Conservation (phyloP, 768 basidiomycete genomes). For the Mycena olivaceomarginata region DNA sequence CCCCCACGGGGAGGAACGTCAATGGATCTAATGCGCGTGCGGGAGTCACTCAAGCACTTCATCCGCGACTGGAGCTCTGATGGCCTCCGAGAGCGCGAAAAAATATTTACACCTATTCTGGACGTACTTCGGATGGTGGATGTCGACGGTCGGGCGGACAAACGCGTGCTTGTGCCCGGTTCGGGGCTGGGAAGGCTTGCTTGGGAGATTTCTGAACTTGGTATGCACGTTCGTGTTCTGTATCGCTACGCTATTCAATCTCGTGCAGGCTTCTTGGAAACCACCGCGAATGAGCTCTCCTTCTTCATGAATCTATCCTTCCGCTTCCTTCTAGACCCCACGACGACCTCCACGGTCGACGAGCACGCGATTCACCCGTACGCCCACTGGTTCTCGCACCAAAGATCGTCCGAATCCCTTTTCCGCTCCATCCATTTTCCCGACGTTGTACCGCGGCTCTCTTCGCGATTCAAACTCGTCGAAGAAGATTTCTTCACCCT, state of each 20-base stretch:
- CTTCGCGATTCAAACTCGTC: conserved; percentile 63
- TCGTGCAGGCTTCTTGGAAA: conserved; percentile 66
- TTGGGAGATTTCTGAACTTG: conserved; percentile 80
- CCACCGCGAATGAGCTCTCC: conserved; percentile 79
- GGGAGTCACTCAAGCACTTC: conserved; percentile 81
- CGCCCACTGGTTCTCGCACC: conserved; percentile 84
- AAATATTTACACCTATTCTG: conserved; percentile 75
- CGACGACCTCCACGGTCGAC: conserved; percentile 60
- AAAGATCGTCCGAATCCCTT: conserved; percentile 66
- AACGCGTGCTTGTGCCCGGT: conserved; percentile 77
- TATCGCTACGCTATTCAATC: neutral
- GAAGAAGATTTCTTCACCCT: conserved; percentile 77
- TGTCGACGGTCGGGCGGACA: conserved; percentile 50
- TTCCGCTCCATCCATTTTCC: conserved; percentile 77
- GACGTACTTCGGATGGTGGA: conserved; percentile 61
- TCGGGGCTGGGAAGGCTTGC: conserved; percentile 79
- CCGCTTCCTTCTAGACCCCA: conserved; percentile 73
- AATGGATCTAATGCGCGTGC: conserved; percentile 67
- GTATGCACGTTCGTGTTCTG: conserved; percentile 53
- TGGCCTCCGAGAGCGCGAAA: conserved; percentile 71
- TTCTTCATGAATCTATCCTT: conserved; percentile 80
- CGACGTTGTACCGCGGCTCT: conserved; percentile 73
- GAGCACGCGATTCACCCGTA: conserved; percentile 78
- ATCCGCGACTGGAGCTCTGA: conserved; percentile 83
- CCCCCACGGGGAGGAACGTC: conserved; percentile 42